Base-by-base conservation (phyloP, 2,329 filamentous ascomycete species). In the Phialemonium atrogriseum region DNA sequence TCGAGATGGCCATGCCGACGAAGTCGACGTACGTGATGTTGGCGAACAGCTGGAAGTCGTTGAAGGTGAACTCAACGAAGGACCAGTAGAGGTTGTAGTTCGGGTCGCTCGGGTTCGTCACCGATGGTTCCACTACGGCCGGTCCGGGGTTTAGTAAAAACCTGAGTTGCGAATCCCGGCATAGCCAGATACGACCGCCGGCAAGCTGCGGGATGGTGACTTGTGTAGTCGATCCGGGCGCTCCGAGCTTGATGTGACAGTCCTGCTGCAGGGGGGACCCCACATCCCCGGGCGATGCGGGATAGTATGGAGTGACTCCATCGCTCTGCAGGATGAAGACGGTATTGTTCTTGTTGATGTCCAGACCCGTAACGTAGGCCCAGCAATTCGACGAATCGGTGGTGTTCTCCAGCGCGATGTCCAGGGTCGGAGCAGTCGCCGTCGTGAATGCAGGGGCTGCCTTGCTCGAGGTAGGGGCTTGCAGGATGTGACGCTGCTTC, bases 21-120 rank as follows among this genome's bases (percentile, higher is more conserved):
- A 88, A 88, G 59, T 88, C 83, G 32, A 88, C 84, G 50, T 81
- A 80, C 39, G 68, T 75, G 45, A 88, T 77, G 44, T 83, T 83
- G 44, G 72, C 75, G 48, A 73, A 84, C 5, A 83, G 56, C 52
- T 81, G 65, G 19, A 51, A 47, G 21, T 55, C 45, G 52, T 81
- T 81, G 55, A 70, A 80, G 11, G 77, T 80, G 45, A 82, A 77
- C 54, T 84, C 80, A 58, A 68, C 75, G 49, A 84, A 84, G 17
- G 66, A 70, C 79, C 79, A 84, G 36, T 64, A 56, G 27, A 70
- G 56, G 21, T 68, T 58, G 48, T 76, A 75, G 51, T 82, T 84
- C 3, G 66, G 55, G 46, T 84, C 80, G 0, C 65, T 52, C 0
- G 64, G 52, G 52, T 87, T 87, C 19, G 73, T 80, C 16, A 80